Base-by-base conservation (phyloP, 75 land plant species). In the Larix kaempferi region DNA sequence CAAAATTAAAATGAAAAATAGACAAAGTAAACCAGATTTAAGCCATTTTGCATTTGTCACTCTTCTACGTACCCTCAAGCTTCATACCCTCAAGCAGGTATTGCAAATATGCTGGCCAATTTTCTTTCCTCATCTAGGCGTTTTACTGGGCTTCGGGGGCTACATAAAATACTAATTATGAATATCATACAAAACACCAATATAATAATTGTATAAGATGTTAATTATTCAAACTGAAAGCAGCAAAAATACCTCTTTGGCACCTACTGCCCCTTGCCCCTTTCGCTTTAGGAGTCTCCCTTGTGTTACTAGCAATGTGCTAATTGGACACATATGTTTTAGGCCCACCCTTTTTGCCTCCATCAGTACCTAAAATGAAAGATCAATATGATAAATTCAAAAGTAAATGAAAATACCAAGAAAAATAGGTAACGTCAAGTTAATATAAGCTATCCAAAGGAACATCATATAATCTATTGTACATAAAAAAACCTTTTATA, bases 251-350 rank as follows among this genome's bases (percentile, higher is more conserved):
- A 39, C 73, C 54, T 39, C 44, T 71, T 71, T 39, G 52, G 73
- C 23, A 41, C 23, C 52, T 3, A 41, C n/a, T 5, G 23, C 37
- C 41, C n/a, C n/a, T n/a, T n/a, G n/a, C n/a, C n/a, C 25, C 52
- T 71, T 71, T 71, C 0, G 60, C 21, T 71, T 71, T 71, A 21
- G 73, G 73, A 21, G 73, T 41, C 54, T 71, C 23, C 10, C 54
- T 54, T 44, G 41, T 71, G 21, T 59, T 59, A 59, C 21, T 21
- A 59, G 16, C 8, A 17, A 3, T 59, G 2, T 44, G 73, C 4
- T 39, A 23, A 21, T 71, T 71, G 1, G n/a, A 39, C 17, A n/a
- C 73, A 39, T 52, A 19, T 2, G 6, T 41, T 27, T 26, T 62
- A 26, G 16, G 33, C 23, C 35, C 37, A 29, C 33, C 37, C 26